Evolutionary conservation across 768 basidiomycete species (phyloP).

Genomic region (Naganishia antarctica): DNA sequence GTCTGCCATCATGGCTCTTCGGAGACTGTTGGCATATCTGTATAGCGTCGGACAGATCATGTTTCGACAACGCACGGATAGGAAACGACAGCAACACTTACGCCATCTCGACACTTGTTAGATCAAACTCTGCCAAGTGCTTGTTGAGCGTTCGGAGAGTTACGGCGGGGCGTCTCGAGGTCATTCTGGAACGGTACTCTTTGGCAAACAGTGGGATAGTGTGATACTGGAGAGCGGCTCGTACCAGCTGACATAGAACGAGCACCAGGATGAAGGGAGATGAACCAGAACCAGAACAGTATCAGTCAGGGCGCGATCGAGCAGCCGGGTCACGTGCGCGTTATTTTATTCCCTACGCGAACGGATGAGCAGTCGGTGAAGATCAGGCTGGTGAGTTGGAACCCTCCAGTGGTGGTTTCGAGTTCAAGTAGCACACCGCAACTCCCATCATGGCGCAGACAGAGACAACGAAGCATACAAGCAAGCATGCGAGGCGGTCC

Average conservation of each 20-base stretch:
- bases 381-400: neutral
- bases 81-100: constrained; percentile 54
- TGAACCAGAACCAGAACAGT: no score
- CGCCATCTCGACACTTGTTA: constrained; percentile 96
- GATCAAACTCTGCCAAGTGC: constrained; percentile 81
- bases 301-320: constrained; percentile 8
- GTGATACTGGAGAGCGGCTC: no score
- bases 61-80: constrained; percentile 23
- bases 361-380: neutral
- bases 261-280: no score
- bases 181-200: neutral
- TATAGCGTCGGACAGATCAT: constrained; percentile 22
- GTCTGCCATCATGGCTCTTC: constrained; percentile 92
- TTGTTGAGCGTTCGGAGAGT: constrained; percentile 56
- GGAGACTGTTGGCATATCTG: constrained; percentile 91
- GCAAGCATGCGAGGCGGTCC: neutral
- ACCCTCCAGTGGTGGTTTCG: no score
- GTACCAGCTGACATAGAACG: no score
- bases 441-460: constrained; percentile 4
- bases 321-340: constrained; percentile 16
- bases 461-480: neutral
- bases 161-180: constrained; percentile 21
- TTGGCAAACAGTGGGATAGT: no score
- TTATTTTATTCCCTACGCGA: constrained; percentile 18
- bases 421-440: neutral